Evolutionary conservation across 192 early-diverging fungal species (phyloP), one percentile per base, ranked within the genome.

Genomic region (Radiomyces spectabilis): DNA sequence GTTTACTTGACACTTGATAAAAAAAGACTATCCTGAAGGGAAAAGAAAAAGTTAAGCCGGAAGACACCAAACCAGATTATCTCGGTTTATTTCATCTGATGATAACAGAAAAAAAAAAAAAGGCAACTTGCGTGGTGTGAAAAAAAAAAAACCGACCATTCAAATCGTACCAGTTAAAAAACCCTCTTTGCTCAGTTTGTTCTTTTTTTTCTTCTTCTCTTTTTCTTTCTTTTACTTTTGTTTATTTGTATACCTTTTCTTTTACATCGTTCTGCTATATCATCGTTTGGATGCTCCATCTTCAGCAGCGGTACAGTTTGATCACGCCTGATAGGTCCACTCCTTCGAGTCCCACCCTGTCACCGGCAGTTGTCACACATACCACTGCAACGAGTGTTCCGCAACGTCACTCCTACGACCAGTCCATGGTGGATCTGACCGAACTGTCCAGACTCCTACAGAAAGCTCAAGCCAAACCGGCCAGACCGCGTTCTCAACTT

Each of bases 251-350:
- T 46, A 31, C 37, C 25, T 41, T 53, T 38, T 35, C 46, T 19
- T 44, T 35, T 18, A 27, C 33, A 30, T 45, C 13, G 9, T 30
- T 44, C 15, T 37, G 10, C 3, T n/a, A 25, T 16, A 4, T 30
- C n/a, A 13, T 8, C 27, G 18, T 25, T 5, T 44, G 31, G 44
- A 21, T 55, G 5, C 45, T 44, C 26, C 52, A 55, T 22, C 37
- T 62, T 29, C 58, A 54, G 37, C 63, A 66, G 33, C 32, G 48
- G 27, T 66, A 60, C 25, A 57, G 60, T 37, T 48, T 59, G 26
- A 53, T 66, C 22, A 66, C 64, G 22, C 64, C 64, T 9, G 64
- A 66, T 18, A 22, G 57, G 29, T 60, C 57, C 22, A 44, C 60
- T 2, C 57, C 64, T 27, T 51, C 47, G 15, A 55, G 52, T 42